Percentiles rank a stretch among this genome's conserved stretches.
Evolutionary conservation across 352 stramenopile genomes (phyloP).

Genomic region (Phytophthora fragariae): DNA sequence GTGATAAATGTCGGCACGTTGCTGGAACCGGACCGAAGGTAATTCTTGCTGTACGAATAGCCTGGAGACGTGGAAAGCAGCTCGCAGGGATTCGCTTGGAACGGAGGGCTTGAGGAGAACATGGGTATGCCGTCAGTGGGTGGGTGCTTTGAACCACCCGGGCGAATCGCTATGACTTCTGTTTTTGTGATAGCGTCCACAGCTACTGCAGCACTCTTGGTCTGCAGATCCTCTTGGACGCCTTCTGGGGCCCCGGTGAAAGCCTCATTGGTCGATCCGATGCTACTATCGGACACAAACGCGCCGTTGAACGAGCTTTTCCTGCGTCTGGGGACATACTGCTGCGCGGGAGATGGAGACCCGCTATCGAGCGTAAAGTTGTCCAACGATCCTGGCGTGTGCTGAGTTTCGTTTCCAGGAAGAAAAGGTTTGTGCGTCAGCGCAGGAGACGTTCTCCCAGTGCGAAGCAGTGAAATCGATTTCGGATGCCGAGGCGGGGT

Average conservation of each 20-base stretch:
- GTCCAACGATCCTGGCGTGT: slow-evolving; percentile 56
- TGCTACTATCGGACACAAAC: slow-evolving; percentile 43
- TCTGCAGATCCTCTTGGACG: background rate
- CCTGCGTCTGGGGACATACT: slow-evolving; percentile 26
- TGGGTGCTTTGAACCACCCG: slow-evolving; percentile 1
- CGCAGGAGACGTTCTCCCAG: slow-evolving; percentile 43
- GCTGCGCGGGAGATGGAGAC: slow-evolving; percentile 22
- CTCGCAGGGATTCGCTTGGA: slow-evolving; percentile 73
- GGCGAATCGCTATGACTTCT: slow-evolving; percentile 27
- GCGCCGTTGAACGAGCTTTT: slow-evolving; percentile 59
- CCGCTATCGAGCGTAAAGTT: slow-evolving; percentile 70
- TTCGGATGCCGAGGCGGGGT: slow-evolving; percentile 78
- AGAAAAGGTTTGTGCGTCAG: slow-evolving; percentile 31
- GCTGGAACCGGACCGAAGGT: slow-evolving; percentile 50
- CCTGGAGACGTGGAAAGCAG: slow-evolving; percentile 76
- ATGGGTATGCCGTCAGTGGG: slow-evolving; percentile 32
- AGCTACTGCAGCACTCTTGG: background rate
- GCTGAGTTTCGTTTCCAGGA: slow-evolving; percentile 39
- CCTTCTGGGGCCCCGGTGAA: slow-evolving; percentile 37
- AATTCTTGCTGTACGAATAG: slow-evolving; percentile 81
- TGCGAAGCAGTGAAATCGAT: slow-evolving; percentile 55
- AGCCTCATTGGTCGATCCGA: slow-evolving; percentile 15
- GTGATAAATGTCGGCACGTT: slow-evolving; percentile 65
- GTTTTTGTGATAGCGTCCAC: slow-evolving; percentile 10
- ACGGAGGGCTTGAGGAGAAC: slow-evolving; percentile 64